Evolutionary conservation across 306 rosid species (phyloP).

Genomic region (Adenanthera pavonina): DNA sequence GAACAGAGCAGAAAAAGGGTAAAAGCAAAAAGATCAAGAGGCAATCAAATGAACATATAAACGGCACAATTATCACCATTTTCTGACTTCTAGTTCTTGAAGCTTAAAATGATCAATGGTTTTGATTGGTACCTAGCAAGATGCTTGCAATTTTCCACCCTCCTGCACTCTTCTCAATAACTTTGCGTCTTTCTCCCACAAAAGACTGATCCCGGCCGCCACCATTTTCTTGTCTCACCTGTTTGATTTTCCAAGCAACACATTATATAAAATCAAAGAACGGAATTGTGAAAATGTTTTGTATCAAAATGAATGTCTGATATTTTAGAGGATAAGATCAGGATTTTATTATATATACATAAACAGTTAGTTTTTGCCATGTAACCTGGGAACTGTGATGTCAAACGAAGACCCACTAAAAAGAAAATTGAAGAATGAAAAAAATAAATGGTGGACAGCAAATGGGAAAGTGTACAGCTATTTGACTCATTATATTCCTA

Average conservation of each 20-base stretch:
- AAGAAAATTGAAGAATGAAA: too few species aligned
- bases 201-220: slow-evolving; percentile 35
- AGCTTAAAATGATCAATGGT: background rate
- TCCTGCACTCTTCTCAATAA: slow-evolving; percentile 44
- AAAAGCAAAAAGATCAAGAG: background rate
- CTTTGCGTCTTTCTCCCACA: slow-evolving; percentile 24
- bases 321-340: slow-evolving; percentile 12
- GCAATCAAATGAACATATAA: background rate
- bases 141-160: slow-evolving; percentile 58
- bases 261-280: background rate
- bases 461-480: background rate
- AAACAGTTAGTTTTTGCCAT: slow-evolving; percentile 1
- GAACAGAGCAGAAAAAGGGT: background rate
- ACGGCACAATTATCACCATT: background rate
- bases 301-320: background rate
- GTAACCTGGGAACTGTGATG: background rate
- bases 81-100: background rate
- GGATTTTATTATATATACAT: background rate
- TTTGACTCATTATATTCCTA: background rate
- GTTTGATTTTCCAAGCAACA: slow-evolving; percentile 9
- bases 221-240: slow-evolving; percentile 45
- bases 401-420: background rate
- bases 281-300: background rate
- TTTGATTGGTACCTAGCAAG: slow-evolving; percentile 56
- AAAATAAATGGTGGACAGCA: too few species aligned